A percentile compares a stretch with the other conserved stretches of the same genome.
phyloP scores from a whole-genome alignment of 208 protist genomes.

The Leptomonas pyrrhocoris region DNA sequence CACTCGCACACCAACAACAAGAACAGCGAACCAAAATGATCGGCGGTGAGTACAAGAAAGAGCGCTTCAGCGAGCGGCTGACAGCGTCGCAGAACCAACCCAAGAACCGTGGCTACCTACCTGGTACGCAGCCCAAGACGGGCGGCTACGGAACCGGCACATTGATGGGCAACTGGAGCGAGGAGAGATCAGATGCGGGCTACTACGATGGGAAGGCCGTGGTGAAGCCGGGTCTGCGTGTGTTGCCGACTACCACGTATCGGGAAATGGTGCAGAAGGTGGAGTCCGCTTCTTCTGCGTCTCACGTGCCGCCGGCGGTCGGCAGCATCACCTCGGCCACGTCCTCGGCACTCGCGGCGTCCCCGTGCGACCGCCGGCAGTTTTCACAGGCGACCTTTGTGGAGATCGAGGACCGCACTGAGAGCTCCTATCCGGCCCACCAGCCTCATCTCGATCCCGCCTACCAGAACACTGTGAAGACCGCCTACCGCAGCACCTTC shows the following conservation, averaged over 20 bases:
- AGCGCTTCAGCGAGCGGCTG: constrained; percentile 88
- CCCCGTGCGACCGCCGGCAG: constrained; percentile 22
- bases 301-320: constrained; percentile 1
- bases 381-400: constrained; percentile 79
- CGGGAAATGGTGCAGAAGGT: constrained; percentile 39
- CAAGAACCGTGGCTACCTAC: constrained; percentile 85
- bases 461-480: constrained; percentile 22
- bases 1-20: constrained; percentile 12
- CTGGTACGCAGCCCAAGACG: constrained; percentile 75
- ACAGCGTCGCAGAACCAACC: constrained; percentile 79
- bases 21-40: constrained; percentile 57
- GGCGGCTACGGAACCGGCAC: constrained; percentile 78
- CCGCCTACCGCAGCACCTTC: constrained; percentile 24
- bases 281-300: background rate
- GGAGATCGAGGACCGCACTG: constrained; percentile 75
- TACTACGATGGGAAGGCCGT: constrained; percentile 81
- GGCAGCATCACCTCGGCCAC: constrained; percentile 8
- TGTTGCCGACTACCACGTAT: constrained; percentile 64
- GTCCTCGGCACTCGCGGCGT: background rate
- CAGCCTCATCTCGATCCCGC: constrained; percentile 81
- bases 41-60: constrained; percentile 88
- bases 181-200: constrained; percentile 79
- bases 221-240: constrained; percentile 42
- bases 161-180: constrained; percentile 84
- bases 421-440: constrained; percentile 78